These are phyloP conservation scores for Tolypocladium pustulatum DNA, from an alignment of 2,329 filamentous ascomycete genomes.

Conservation along the genomic window DNA sequence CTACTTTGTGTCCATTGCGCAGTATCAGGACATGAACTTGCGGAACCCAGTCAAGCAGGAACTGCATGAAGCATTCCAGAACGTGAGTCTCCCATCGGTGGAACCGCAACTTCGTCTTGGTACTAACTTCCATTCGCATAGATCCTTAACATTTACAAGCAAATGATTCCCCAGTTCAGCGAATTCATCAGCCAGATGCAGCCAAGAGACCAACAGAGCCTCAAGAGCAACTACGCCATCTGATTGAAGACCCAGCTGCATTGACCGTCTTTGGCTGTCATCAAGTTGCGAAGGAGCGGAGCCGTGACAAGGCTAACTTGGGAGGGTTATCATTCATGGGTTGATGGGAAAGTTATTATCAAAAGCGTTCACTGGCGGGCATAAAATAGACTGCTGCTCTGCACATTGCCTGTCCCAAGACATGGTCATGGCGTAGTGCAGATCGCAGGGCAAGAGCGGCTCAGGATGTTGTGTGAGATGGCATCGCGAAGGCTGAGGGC, in stretches of 20 bases:
- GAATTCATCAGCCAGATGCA: conserved; percentile 42
- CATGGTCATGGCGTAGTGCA: conserved; percentile 1
- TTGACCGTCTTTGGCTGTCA: neutral
- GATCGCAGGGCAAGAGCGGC: neutral
- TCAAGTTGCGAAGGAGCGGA: neutral
- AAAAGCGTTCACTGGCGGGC: neutral
- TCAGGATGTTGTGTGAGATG: neutral
- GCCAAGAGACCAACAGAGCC: conserved; percentile 36
- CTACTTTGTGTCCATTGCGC: conserved; percentile 77
- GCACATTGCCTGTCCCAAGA: conserved; percentile 7
- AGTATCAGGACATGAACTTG: conserved; percentile 56
- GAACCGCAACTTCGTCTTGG: neutral
- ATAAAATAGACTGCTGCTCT: conserved; percentile 10
- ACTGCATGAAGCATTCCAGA: conserved; percentile 63
- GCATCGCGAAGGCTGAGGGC: neutral
- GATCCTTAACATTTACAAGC: conserved; percentile 44
- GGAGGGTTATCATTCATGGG: neutral
- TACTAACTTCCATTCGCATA: conserved; percentile 11
- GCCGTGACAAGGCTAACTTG: neutral
- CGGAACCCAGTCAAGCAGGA: conserved; percentile 52
- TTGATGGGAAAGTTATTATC: neutral
- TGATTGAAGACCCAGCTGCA: conserved; percentile 9
- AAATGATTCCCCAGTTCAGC: conserved; percentile 49
- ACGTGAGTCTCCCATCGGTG: conserved; percentile 41
- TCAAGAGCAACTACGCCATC: conserved; percentile 38